Base-by-base conservation (phyloP, 148 eudicot genomes). In the Dysphania ambrosioides region DNA sequence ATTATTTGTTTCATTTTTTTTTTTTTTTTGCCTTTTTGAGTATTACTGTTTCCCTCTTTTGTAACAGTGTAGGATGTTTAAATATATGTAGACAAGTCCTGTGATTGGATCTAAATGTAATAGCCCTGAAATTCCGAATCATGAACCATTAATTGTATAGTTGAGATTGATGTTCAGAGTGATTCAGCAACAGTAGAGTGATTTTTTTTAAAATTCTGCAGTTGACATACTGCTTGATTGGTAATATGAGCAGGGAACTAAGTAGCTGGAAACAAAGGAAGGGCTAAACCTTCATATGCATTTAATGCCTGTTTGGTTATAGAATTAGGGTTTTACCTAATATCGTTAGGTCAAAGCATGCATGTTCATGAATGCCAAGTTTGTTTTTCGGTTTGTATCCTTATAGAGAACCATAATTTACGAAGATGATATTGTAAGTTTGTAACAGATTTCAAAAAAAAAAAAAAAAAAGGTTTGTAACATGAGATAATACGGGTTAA, bases 31-130 rank as follows among this genome's bases (percentile, higher is more conserved):
- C 19, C 12, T 23, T 75, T n/a, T 55, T 27, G 72, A 53, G 63
- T 53, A 26, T 2, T 23, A 26, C 10, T 40, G 27, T 51, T 59
- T 66, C 31, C 61, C 29, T 27, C 31, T 57, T 57, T 68, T 75
- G 53, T 66, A 58, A 15, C 31, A 60, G 65, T 65, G 49, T 55
- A 51, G 1, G 44, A 32, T 76, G 38, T 21, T 63, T 35, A 67
- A 47, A 18, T 67, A 70, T 69, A 65, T 71, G 18, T 77, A 36
- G 79, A 70, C 79, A 77, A 70, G 69, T 49, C 79, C 70, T 77
- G 79, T 77, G 74, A 59, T 34, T 70, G 40, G 16, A 41, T 56
- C 31, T 56, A 36, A n/a, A 38, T 44, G 57, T 2, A 2, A 41
- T 44, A 2, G 18, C 15, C 18, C 13, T 8, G 29, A 26, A 24